Evolutionary conservation across 1,284 basidiomycete genomes (phyloP).

Genomic region (Heterobasidion irregulare): DNA sequence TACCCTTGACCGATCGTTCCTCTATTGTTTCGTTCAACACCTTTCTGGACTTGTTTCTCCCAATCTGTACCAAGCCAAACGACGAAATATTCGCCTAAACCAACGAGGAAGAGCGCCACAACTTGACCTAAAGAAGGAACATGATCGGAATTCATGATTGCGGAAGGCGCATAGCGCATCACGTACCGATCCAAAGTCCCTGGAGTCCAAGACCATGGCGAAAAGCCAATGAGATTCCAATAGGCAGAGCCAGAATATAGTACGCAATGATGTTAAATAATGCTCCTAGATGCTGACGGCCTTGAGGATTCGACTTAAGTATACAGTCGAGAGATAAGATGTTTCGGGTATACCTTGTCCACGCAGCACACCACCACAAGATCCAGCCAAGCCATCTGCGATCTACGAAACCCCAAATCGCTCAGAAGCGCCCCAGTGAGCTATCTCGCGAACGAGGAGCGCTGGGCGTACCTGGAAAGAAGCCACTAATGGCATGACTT

Average conservation of each 20-base stretch:
- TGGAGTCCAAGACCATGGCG: conserved; percentile 40
- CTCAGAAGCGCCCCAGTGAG: background rate
- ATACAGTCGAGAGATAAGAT: background rate
- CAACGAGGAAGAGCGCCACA: conserved; percentile 64
- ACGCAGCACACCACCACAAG: conserved; percentile 64
- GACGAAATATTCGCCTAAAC: conserved; percentile 55
- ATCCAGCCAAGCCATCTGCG: conserved; percentile 66
- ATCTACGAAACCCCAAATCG: conserved; percentile 19
- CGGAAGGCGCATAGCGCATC: background rate
- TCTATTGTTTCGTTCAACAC: conserved; percentile 22
- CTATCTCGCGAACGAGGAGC: background rate
- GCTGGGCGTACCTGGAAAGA: conserved; percentile 55
- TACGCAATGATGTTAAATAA: conserved; percentile 71
- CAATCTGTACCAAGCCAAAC: conserved; percentile 63
- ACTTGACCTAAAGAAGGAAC: conserved; percentile 46
- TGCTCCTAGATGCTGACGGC: conserved; percentile 68
- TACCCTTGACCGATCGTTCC: background rate
- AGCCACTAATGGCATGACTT: conserved; percentile 73
- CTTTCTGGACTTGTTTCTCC: conserved; percentile 49
- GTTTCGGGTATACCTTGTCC: conserved; percentile 42
- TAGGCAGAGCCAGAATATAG: conserved; percentile 63
- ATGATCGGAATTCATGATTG: background rate
- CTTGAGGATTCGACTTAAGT: conserved; percentile 22
- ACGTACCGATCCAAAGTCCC: conserved; percentile 59
- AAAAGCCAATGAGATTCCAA: conserved; percentile 67